Conservation (phyloP, 2,329 filamentous ascomycete species). For the Ophiostoma angusticollis region DNA sequence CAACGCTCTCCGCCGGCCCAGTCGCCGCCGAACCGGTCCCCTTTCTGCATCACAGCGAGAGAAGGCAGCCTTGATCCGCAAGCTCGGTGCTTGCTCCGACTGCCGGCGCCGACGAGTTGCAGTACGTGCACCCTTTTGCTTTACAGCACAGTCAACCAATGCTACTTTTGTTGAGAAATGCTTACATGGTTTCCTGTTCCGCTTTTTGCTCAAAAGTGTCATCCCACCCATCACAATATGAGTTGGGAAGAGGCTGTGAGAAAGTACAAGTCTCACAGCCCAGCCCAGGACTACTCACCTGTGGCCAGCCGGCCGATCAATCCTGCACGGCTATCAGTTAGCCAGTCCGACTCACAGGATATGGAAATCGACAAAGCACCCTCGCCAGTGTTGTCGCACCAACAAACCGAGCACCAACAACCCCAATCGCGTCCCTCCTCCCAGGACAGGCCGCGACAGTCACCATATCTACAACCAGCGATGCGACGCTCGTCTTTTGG, state of each 20-base stretch:
- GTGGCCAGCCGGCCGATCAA: slow-evolving; percentile 24
- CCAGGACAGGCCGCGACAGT: neutral
- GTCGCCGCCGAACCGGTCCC: slow-evolving; percentile 45
- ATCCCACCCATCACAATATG: slow-evolving; percentile 47
- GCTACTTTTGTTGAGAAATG: neutral
- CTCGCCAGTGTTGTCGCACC: slow-evolving; percentile 11
- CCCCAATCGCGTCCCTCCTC: neutral
- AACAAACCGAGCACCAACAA: neutral
- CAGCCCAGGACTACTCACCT: slow-evolving; percentile 37
- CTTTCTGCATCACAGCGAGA: slow-evolving; percentile 45
- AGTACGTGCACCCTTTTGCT: slow-evolving; percentile 3
- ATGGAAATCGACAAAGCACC: slow-evolving; percentile 41
- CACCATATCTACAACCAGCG: slow-evolving; percentile 15
- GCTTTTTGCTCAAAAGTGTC: slow-evolving; percentile 29
- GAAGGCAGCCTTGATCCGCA: slow-evolving; percentile 45
- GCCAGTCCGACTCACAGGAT: slow-evolving; percentile 32
- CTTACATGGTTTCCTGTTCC: slow-evolving; percentile 4
- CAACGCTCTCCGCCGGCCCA: slow-evolving; percentile 39
- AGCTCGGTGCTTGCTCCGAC: slow-evolving; percentile 44
- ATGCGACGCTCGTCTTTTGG: slow-evolving; percentile 22
- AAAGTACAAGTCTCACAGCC: slow-evolving; percentile 42
- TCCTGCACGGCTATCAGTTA: slow-evolving; percentile 30
- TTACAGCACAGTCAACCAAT: no score
- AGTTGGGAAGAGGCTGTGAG: slow-evolving; percentile 45
- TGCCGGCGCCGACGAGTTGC: slow-evolving; percentile 21